Percentiles rank a stretch among this genome's conserved stretches.
These are phyloP conservation scores for Thelephora ganbajun DNA, from an alignment of 768 basidiomycete genomes.

Conservation along the genomic window DNA sequence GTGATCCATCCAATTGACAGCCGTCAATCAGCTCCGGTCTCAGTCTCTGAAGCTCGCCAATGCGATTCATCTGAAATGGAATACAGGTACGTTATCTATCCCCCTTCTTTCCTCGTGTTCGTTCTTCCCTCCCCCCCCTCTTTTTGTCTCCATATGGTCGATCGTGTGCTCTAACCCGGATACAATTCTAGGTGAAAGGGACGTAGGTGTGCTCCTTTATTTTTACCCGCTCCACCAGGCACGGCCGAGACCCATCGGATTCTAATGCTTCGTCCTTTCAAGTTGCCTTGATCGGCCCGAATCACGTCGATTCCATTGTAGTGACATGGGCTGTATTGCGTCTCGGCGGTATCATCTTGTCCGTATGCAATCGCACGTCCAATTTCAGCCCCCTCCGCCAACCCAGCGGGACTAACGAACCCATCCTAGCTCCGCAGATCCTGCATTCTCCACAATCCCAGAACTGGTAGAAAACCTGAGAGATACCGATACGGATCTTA, in stretches of 20 bases:
- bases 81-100: constrained; percentile 23
- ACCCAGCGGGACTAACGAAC: neutral
- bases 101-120: neutral
- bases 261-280: neutral
- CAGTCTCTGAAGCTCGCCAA: constrained; percentile 37
- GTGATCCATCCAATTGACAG: neutral
- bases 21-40: constrained; percentile 23
- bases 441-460: constrained; percentile 15
- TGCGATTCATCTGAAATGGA: constrained; percentile 26
- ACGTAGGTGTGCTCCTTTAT: constrained; percentile 44
- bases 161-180: constrained; percentile 1
- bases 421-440: constrained; percentile 15
- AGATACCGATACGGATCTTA: constrained; percentile 12
- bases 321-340: constrained; percentile 29
- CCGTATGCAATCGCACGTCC: constrained; percentile 16
- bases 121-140: neutral
- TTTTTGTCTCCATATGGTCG: neutral
- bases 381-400: no score
- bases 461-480: constrained; percentile 19
- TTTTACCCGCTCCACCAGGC: no score
- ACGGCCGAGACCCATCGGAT: no score
- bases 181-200: constrained; percentile 25
- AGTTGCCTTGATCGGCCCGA: constrained; percentile 56
- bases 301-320: constrained; percentile 31
- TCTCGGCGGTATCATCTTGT: constrained; percentile 46